Evolutionary conservation across 257 asterid genomes (phyloP), one percentile per base, ranked within the genome.

Genomic region (Forsythia viridissima): DNA sequence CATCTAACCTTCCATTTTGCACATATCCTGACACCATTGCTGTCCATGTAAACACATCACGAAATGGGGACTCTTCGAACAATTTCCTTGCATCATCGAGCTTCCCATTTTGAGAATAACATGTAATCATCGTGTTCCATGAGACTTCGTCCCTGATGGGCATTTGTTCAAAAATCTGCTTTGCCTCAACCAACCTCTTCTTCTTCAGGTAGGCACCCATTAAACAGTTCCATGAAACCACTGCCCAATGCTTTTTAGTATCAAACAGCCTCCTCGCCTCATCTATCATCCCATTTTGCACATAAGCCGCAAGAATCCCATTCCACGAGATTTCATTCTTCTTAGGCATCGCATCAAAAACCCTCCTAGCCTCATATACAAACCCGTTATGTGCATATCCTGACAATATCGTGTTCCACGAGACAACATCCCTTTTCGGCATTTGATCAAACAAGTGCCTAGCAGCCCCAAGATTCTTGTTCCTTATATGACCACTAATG

Each of bases 171-270:
- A 93, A 95, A 70, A 93, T 46, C 72, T 72, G 75, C 66, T 89
- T 92, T 0, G 94, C 99, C 84, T 95, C 97, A 7, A 73, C 82
- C 88, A 93, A 79, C 87, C 85, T 89, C 89, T 80, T 90, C 88
- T 89, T 90, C 91, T 86, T 95, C 84, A 95, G 83, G 88, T 88
- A 95, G 69, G 96, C 98, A 78, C 97, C 96, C 94, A 95, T 88
- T 91, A 95, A 86, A 86, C 98, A 95, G 77, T 95, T 95, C 99
- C 99, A 95, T 55, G 99, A 91, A 83, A 88, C 94, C 88, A 95
- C 84, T 9, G 86, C 75, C 99, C 98, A 95, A 67, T 72, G 67
- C 70, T 80, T 87, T 82, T 90, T 95, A 42, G 88, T 82, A 84
- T 92, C 94, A 86, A 95, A 95, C 88, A 95, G 84, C 75, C 81